Base-by-base conservation (phyloP, 495 filamentous ascomycete genomes). In the Podospora fimiseda region DNA sequence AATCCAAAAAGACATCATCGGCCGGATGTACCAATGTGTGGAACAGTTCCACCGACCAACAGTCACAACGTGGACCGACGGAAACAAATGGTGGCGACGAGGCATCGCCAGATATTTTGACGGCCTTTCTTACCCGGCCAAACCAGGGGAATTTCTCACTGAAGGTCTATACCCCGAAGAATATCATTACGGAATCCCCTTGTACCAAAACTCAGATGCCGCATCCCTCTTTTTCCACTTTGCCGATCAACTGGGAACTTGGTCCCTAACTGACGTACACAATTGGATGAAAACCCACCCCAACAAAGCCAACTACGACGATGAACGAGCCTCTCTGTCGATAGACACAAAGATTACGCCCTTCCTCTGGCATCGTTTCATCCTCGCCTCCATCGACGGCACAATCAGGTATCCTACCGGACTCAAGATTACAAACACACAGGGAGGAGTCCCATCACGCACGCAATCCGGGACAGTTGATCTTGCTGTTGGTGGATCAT, bases 371-470 rank as follows among this genome's bases (percentile, higher is more conserved):
- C 39, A 41, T n/a, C 11, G 16, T 7, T 41, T 41, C 14, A 46
- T 46, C 43, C 20, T 46, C 5, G 43, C 43, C 16, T 46, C 43
- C 19, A 46, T 46, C 22, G 43, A 46, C 43, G 43, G 43, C 43
- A 46, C 43, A 9, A 46, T 46, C 43, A 46, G 27, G 43, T 46
- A 46, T 16, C 43, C 43, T 13, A 13, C 20, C 9, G 43, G 43
- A 18, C 43, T 37, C 13, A 49, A 36, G 24, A 49, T 49, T 30
- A 38, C 24, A 20, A 49, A 49, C 27, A 49, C 33, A 8, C 23
- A 19, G 14, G 27, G 24, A 1, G 43, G 43, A 4, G 39, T 41
- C 13, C 39, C 39, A 6, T 41, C 39, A n/a, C 11, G 39, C 13
- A n/a, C 8, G 8, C 39, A 41, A n/a, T 41, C 39, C 4, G 39